Base-by-base conservation (phyloP, 208 protist genomes). In the Leishmania tarentolae region DNA sequence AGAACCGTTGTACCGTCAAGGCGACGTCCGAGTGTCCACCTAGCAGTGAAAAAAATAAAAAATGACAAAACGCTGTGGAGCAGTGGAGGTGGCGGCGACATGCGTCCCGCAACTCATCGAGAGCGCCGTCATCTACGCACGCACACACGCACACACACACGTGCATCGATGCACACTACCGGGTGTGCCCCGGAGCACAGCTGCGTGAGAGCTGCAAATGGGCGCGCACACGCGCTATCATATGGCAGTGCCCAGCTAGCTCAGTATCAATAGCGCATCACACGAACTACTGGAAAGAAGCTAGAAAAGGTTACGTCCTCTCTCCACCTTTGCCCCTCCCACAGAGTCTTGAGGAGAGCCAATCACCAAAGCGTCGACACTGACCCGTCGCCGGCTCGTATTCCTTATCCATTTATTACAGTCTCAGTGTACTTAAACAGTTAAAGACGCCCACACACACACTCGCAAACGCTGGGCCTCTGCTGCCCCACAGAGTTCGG, bases 391-490 rank as follows among this genome's bases (percentile, higher is more conserved):
- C n/a, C 57, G 57, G 57, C 28, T 35, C 31, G 57, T 63, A 28
- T 35, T 31, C 57, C 15, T 53, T 19, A 17, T 31, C 9, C 28
- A 63, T 28, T 63, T 63, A 9, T 44, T 44, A 42, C 24, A 11
- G 13, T 37, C 65, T 28, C 17, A 44, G 24, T 37, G 35, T 44
- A 70, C 65, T 70, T 46, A 70, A 42, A n/a, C n/a, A n/a, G 2
- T 24, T 6, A 42, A 13, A 35, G 42, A 75, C 47, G 61, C 72
- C 37, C 71, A 76, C 71, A 63, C 37, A 59, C 71, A 56, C 72
- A 63, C 50, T 44, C 50, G 21, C 35, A 31, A 31, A 59, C n/a
- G 21, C 31, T 31, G 17, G 31, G 57, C 57, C 11, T 63, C 57
- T 44, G 40, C 65, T 5, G 15, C 24, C 65, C 2, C 65, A 11